A percentile compares a stretch with the other conserved stretches of the same genome.
phyloP scores from a whole-genome alignment of 2,329 filamentous ascomycete genomes.

The Bertia moriformis region DNA sequence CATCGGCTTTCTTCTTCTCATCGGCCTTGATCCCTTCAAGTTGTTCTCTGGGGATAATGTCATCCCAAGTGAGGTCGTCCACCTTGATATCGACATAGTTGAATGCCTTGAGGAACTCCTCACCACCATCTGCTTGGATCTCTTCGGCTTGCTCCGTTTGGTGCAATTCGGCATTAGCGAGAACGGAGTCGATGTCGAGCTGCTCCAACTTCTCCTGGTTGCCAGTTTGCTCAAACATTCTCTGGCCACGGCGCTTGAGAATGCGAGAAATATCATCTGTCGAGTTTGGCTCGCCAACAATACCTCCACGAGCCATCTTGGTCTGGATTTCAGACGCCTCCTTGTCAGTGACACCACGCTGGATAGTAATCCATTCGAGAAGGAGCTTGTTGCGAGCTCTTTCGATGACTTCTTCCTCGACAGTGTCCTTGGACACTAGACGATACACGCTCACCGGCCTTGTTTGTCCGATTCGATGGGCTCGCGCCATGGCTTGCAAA shows the following conservation, averaged over 20 bases:
- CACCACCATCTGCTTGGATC: constrained; percentile 75
- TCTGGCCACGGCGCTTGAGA: constrained; percentile 92
- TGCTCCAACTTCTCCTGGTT: constrained; percentile 96
- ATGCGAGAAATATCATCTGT: constrained; percentile 93
- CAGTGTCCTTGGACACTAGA: constrained; percentile 91
- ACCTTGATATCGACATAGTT: constrained; percentile 98
- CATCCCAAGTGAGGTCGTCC: constrained; percentile 71
- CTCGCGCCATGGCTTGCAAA: constrained; percentile 93
- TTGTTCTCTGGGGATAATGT: constrained; percentile 91
- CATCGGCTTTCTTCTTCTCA: constrained; percentile 71
- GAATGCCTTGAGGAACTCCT: constrained; percentile 81
- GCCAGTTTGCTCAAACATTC: constrained; percentile 94
- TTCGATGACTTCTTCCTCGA: constrained; percentile 94
- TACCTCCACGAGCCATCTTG: constrained; percentile 65
- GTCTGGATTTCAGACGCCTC: constrained; percentile 68
- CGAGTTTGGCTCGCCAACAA: constrained; percentile 68
- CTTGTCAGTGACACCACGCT: constrained; percentile 78
- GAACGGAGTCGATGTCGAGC: constrained; percentile 90
- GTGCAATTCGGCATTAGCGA: constrained; percentile 92
- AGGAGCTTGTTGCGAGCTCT: constrained; percentile 93
- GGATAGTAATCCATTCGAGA: constrained; percentile 92
- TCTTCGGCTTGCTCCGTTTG: constrained; percentile 91
- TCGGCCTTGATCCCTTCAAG: constrained; percentile 79
- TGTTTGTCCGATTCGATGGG: constrained; percentile 93
- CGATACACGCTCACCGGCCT: constrained; percentile 92